phyloP scores from a whole-genome alignment of 2,329 filamentous ascomycete species.

The Mycosphaerella sp. region DNA sequence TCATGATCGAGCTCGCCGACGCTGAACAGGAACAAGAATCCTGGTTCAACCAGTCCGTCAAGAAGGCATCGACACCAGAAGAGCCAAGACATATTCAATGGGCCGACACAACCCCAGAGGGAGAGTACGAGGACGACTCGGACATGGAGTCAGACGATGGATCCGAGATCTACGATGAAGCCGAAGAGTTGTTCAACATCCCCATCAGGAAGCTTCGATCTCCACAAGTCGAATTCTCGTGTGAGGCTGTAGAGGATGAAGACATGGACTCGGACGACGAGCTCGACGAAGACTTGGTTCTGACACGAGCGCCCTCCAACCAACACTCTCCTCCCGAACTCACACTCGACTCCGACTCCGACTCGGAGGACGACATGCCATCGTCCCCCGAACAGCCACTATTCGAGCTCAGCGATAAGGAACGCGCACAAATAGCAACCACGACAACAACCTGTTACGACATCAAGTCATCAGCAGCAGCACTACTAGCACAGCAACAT shows the following conservation, averaged over 20 bases:
- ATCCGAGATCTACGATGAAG: constrained; percentile 49
- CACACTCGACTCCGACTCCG: constrained; percentile 42
- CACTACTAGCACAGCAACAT: constrained; percentile 36
- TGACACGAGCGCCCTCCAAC: constrained; percentile 39
- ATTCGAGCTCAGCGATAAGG: constrained; percentile 44
- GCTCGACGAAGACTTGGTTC: constrained; percentile 40
- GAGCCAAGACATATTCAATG: constrained; percentile 73
- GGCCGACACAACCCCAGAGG: constrained; percentile 72
- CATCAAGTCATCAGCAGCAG: constrained; percentile 29
- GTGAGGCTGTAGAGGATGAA: constrained; percentile 37
- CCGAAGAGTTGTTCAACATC: constrained; percentile 39
- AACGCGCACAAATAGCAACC: constrained; percentile 41
- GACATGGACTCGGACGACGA: constrained; percentile 41
- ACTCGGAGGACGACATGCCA: constrained; percentile 44
- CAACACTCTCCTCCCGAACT: constrained; percentile 46
- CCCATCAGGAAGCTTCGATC: constrained; percentile 37
- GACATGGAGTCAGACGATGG: constrained; percentile 47
- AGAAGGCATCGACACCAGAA: constrained; percentile 58
- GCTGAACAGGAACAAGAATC: constrained; percentile 93
- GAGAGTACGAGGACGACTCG: constrained; percentile 64
- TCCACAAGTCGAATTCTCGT: constrained; percentile 40
- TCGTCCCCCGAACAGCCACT: constrained; percentile 41
- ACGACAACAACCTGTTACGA: constrained; percentile 43
- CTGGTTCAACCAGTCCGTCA: constrained; percentile 96
- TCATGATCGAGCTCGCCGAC: constrained; percentile 88